These are phyloP conservation scores for Coelastrella sp. DNA, from an alignment of 139 green algal genomes.

Conservation along the genomic window DNA sequence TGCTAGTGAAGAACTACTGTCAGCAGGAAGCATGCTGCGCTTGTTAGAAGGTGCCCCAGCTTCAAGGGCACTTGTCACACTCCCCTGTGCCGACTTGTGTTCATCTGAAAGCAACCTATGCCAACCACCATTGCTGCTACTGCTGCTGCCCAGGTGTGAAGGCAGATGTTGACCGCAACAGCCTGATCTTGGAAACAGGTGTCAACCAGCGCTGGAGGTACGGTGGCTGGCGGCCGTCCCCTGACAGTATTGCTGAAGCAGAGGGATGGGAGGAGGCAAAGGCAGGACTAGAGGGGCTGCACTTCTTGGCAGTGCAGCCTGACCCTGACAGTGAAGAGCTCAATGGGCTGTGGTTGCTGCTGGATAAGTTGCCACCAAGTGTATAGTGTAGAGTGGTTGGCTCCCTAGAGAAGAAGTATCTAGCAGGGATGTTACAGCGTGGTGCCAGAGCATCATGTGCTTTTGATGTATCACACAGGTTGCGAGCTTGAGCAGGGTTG, in stretches of 20 bases:
- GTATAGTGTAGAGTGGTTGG: background rate
- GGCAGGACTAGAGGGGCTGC: slow-evolving; percentile 81
- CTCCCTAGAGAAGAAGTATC: background rate
- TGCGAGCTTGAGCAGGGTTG: background rate
- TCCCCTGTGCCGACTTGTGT: background rate
- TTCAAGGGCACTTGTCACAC: background rate
- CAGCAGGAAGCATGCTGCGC: background rate
- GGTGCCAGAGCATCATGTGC: background rate
- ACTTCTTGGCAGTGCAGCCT: slow-evolving; percentile 96
- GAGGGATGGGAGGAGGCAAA: slow-evolving; percentile 94
- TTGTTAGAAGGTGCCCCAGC: background rate
- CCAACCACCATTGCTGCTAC: background rate
- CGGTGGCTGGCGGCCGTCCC: slow-evolving; percentile 78
- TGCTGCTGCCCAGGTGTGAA: slow-evolving; percentile 52
- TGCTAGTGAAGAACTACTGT: too few species aligned
- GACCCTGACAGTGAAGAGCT: slow-evolving; percentile 90
- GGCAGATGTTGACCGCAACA: slow-evolving; percentile 83
- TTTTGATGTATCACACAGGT: background rate
- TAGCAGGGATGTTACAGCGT: background rate
- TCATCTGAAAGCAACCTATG: background rate
- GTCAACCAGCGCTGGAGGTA: slow-evolving; percentile 95
- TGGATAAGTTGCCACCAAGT: slow-evolving; percentile 75
- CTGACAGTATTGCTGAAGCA: slow-evolving; percentile 86
- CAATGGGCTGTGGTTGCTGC: slow-evolving; percentile 94
- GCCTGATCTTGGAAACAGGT: slow-evolving; percentile 95